Percentiles rank a stretch among this genome's conserved stretches.
Conservation (phyloP, 164 flowering plant genomes). For the Paratinospora sagittata region DNA sequence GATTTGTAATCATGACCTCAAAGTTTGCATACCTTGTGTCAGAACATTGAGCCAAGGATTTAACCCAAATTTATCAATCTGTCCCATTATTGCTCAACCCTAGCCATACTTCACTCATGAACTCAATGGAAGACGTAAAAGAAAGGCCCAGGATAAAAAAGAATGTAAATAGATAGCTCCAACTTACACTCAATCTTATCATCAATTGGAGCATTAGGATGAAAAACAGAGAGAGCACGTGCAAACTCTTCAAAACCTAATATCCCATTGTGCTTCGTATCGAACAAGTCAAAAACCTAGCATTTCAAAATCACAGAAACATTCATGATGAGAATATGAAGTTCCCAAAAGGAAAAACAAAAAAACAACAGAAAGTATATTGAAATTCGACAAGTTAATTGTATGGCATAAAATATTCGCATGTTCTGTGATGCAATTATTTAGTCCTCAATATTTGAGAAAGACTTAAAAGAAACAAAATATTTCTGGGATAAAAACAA, state of each 20-base stretch:
- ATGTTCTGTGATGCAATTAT: neutral
- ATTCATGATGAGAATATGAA: neutral
- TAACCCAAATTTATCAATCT: neutral
- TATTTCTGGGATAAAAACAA: neutral
- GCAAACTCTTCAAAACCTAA: constrained; percentile 68
- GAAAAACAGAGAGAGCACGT: constrained; percentile 60
- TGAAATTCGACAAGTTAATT: too few species aligned
- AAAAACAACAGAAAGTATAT: neutral
- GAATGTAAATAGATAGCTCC: neutral
- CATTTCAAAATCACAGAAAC: constrained; percentile 5
- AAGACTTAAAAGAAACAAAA: neutral
- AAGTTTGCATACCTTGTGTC: neutral
- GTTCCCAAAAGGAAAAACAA: neutral
- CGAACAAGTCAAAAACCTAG: constrained; percentile 65
- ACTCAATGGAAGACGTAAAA: neutral
- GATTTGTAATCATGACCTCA: neutral
- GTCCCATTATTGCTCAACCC: neutral
- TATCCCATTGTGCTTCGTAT: constrained; percentile 60
- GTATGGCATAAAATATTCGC: neutral
- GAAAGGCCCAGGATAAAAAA: neutral
- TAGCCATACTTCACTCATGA: neutral
- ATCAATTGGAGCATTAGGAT: constrained; percentile 66
- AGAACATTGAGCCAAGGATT: neutral
- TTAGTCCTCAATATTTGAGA: neutral
- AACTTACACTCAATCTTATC: constrained; percentile 63